These are phyloP conservation scores for Pogostemon cablin DNA, from an alignment of 257 asterid genomes.

Conservation along the genomic window DNA sequence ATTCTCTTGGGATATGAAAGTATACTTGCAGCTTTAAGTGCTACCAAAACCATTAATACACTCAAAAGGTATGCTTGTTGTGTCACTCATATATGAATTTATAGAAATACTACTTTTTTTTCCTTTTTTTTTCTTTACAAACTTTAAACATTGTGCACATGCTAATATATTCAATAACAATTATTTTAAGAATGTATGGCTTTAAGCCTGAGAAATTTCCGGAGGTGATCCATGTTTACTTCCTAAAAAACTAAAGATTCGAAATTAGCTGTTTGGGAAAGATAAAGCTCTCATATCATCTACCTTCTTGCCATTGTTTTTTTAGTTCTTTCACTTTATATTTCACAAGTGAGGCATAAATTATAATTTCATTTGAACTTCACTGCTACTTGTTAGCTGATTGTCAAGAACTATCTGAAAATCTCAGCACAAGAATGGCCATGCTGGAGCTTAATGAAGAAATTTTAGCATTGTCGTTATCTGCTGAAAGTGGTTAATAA, in stretches of 20 bases:
- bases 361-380: slow-evolving; percentile 40
- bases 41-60: slow-evolving; percentile 88
- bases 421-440: neutral
- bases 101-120: neutral
- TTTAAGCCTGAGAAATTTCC: slow-evolving; percentile 84
- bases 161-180: neutral
- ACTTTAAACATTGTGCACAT: neutral
- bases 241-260: slow-evolving; percentile 96
- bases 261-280: slow-evolving; percentile 98
- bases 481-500: no score
- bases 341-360: neutral
- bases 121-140: neutral
- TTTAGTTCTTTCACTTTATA: neutral
- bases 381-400: slow-evolving; percentile 92
- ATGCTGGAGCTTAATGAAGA: no score
- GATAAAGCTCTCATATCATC: slow-evolving; percentile 29
- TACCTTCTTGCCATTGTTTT: neutral
- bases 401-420: slow-evolving; percentile 39
- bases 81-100: neutral
- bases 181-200: slow-evolving; percentile 55
- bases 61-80: slow-evolving; percentile 59
- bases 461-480: no score
- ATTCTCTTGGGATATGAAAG: slow-evolving; percentile 93
- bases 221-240: slow-evolving; percentile 96
- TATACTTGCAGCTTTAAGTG: slow-evolving; percentile 94